These are phyloP conservation scores for Aspergillus affinis DNA, from an alignment of 495 filamentous ascomycete genomes.

Conservation along the genomic window DNA sequence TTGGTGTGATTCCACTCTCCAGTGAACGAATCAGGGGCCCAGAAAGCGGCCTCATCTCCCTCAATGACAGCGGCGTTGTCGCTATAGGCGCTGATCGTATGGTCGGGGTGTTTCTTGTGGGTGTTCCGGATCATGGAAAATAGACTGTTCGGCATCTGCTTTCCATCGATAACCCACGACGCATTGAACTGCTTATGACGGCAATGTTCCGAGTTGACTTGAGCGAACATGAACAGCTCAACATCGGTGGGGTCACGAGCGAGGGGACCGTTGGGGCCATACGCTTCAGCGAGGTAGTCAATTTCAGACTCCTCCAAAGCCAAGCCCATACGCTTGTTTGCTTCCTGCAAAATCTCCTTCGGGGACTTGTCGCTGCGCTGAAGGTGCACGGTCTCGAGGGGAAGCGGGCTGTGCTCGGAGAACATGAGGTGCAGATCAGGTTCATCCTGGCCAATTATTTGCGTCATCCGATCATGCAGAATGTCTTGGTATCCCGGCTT, in stretches of 20 bases:
- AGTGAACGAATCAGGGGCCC: slow-evolving; percentile 81
- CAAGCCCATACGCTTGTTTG: slow-evolving; percentile 79
- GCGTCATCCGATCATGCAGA: slow-evolving; percentile 91
- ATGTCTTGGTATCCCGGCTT: slow-evolving; percentile 64
- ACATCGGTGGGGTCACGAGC: slow-evolving; percentile 79
- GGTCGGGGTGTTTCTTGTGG: slow-evolving; percentile 71
- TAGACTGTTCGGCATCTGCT: slow-evolving; percentile 71
- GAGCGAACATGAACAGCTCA: slow-evolving; percentile 98
- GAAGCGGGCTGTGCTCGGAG: slow-evolving; percentile 66
- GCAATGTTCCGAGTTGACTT: slow-evolving; percentile 70
- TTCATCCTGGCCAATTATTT: slow-evolving; percentile 62
- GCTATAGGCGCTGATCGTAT: slow-evolving; percentile 91
- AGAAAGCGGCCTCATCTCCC: slow-evolving; percentile 71
- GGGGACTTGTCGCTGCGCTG: slow-evolving; percentile 60
- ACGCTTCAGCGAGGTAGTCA: slow-evolving; percentile 87
- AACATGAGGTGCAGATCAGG: slow-evolving; percentile 78
- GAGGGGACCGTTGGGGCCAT: slow-evolving; percentile 66
- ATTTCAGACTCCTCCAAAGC: slow-evolving; percentile 87
- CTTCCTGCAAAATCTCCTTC: slow-evolving; percentile 69
- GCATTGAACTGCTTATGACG: slow-evolving; percentile 90
- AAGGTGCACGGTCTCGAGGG: slow-evolving; percentile 72
- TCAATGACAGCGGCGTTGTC: slow-evolving; percentile 95
- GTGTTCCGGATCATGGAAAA: slow-evolving; percentile 97
- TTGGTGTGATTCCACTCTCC: slow-evolving; percentile 86
- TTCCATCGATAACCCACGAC: slow-evolving; percentile 93